phyloP scores from a whole-genome alignment of 495 filamentous ascomycete species.

The Tuber aestivum region DNA sequence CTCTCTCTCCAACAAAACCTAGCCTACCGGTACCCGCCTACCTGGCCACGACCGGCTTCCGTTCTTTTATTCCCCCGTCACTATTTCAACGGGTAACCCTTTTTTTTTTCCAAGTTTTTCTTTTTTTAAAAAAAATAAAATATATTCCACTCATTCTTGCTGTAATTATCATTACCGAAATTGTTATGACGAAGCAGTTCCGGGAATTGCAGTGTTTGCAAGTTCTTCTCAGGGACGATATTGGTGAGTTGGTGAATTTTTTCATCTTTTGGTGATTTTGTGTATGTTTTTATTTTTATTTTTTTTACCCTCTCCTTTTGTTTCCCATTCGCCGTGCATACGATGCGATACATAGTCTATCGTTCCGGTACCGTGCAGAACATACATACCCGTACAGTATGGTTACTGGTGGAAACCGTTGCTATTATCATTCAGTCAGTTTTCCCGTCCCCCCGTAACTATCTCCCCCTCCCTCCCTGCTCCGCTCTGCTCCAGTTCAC shows the following conservation, averaged over 20 bases:
- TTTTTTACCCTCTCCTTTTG: neutral
- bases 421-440: neutral
- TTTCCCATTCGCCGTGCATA: neutral
- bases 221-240: slow-evolving; percentile 35
- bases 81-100: too few species aligned
- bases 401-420: neutral
- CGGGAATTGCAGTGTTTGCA: slow-evolving; percentile 33
- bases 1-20: neutral
- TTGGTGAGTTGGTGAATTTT: slow-evolving; percentile 21
- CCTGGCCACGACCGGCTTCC: neutral
- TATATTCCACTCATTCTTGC: neutral
- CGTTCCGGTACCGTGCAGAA: neutral
- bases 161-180: neutral
- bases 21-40: neutral
- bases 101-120: neutral
- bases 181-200: slow-evolving; percentile 36
- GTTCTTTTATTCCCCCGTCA: neutral
- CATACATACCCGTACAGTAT: neutral
- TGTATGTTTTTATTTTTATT: neutral
- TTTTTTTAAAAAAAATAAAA: too few species aligned
- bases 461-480: neutral
- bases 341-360: too few species aligned
- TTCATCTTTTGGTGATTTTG: neutral
- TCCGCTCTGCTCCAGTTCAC: neutral
- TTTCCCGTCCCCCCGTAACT: neutral